Percentiles rank a stretch among this genome's conserved stretches.
Evolutionary conservation across 805 yeast species (phyloP).

Genomic region (Sungouiella thailandica): DNA sequence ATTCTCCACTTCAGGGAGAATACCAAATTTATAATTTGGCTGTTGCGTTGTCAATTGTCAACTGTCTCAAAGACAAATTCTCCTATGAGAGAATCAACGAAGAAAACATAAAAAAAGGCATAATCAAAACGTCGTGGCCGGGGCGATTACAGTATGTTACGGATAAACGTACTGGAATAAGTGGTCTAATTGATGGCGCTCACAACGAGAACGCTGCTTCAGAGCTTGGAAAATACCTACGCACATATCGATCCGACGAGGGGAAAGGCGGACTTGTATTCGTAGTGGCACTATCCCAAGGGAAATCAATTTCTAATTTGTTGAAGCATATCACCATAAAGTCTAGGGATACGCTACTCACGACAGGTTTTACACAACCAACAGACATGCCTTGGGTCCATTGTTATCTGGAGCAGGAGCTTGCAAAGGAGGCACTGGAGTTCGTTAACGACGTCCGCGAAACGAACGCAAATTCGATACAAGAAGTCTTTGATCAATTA

Average conservation of each 20-base stretch:
- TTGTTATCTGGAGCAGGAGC: constrained; percentile 34
- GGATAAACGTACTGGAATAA: constrained; percentile 17
- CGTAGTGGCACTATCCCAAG: constrained; percentile 70
- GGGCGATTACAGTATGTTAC: constrained; percentile 65
- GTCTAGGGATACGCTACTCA: constrained; percentile 51
- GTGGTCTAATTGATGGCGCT: constrained; percentile 79
- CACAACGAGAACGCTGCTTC: constrained; percentile 83
- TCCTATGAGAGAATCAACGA: constrained; percentile 24
- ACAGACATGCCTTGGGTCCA: constrained; percentile 94
- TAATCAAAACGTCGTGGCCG: constrained; percentile 66
- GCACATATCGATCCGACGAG: constrained; percentile 11
- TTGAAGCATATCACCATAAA: constrained; percentile 44
- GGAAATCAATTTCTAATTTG: constrained; percentile 55
- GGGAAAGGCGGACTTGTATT: constrained; percentile 41
- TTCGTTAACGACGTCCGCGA: constrained; percentile 17
- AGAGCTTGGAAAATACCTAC: constrained; percentile 58
- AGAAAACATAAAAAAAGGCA: constrained; percentile 44
- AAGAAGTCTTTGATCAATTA: constrained; percentile 5
- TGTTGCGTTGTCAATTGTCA: constrained; percentile 57
- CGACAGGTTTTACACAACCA: constrained; percentile 62
- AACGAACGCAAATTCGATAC: not conserved
- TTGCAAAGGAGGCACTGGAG: constrained; percentile 22
- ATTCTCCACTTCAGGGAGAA: constrained; percentile 61
- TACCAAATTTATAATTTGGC: constrained; percentile 71
- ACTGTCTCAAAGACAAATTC: constrained; percentile 20